Percentiles rank a stretch among this genome's conserved stretches.
phyloP scores from a whole-genome alignment of 306 rosid species.

The Dryas drummondii region DNA sequence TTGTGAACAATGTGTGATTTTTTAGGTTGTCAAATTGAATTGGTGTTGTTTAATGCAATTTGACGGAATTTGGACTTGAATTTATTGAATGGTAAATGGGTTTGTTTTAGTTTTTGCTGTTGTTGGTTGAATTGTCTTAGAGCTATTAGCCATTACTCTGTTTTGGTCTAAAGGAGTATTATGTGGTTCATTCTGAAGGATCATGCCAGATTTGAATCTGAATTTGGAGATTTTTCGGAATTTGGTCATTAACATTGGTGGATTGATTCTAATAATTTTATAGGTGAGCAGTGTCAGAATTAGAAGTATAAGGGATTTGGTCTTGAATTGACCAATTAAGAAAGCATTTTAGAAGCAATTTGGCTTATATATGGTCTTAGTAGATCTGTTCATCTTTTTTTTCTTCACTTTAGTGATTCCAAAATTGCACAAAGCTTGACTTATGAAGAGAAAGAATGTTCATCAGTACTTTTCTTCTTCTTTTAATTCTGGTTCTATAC shows the following conservation, averaged over 20 bases:
- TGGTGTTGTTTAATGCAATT: neutral
- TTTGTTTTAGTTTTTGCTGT: neutral
- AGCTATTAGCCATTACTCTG: neutral
- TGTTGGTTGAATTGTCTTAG: slow-evolving; percentile 8
- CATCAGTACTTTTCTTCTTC: neutral
- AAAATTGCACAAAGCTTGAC: neutral
- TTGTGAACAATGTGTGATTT: neutral
- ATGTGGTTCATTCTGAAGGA: neutral
- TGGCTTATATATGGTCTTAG: neutral
- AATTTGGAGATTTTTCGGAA: neutral
- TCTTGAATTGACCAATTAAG: neutral
- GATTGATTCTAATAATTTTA: neutral
- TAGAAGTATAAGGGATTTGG: neutral
- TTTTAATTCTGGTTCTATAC: neutral
- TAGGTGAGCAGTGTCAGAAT: neutral
- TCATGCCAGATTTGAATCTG: neutral
- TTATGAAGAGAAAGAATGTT: neutral
- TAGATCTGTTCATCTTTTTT: neutral
- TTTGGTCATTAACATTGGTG: neutral
- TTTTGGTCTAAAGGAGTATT: neutral
- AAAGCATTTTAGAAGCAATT: neutral
- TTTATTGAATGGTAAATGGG: slow-evolving; percentile 8
- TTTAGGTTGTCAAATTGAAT: too few relatives aligned
- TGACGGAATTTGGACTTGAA: neutral
- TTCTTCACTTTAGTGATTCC: neutral